phyloP scores from a whole-genome alignment of 805 yeast genomes.

The Candida broadrunensis region DNA sequence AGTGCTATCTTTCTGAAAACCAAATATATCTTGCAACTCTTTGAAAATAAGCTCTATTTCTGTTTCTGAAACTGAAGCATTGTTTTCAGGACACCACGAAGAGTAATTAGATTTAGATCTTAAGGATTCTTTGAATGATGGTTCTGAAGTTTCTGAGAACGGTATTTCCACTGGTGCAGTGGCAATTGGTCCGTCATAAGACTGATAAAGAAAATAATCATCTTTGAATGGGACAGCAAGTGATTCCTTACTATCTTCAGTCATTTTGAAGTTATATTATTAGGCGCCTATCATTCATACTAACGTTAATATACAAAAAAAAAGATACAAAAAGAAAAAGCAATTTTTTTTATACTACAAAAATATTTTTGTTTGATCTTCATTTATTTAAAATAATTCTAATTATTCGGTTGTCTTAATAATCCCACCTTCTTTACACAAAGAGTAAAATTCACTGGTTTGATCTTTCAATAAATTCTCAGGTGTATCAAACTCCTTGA shows the following conservation, averaged over 20 bases:
- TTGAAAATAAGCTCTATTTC: slow-evolving; percentile 62
- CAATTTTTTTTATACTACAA: too few relatives aligned
- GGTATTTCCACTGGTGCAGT: not conserved
- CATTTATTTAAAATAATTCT: too few relatives aligned
- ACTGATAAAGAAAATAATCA: slow-evolving; percentile 4
- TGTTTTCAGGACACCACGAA: slow-evolving; percentile 26
- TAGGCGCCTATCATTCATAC: too few relatives aligned
- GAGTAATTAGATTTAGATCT: slow-evolving; percentile 1
- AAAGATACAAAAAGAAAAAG: too few relatives aligned
- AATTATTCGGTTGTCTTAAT: too few relatives aligned
- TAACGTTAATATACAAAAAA: too few relatives aligned
- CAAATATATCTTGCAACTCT: slow-evolving; percentile 62
- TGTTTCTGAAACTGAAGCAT: slow-evolving; percentile 24
- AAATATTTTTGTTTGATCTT: too few relatives aligned
- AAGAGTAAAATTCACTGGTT: slow-evolving; percentile 30
- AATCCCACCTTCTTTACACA: slow-evolving; percentile 37
- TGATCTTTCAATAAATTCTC: slow-evolving; percentile 24
- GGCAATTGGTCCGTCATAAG: slow-evolving; percentile 3
- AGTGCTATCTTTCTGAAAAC: slow-evolving; percentile 79
- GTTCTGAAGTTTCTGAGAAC: not conserved
- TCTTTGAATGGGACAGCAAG: not conserved
- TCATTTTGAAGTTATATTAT: too few relatives aligned
- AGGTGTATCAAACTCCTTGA: slow-evolving; percentile 38
- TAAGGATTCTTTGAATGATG: not conserved
- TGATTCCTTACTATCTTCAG: too few relatives aligned